Base-by-base conservation (phyloP, 2,329 filamentous ascomycete genomes). In the Curvularia lunata region DNA sequence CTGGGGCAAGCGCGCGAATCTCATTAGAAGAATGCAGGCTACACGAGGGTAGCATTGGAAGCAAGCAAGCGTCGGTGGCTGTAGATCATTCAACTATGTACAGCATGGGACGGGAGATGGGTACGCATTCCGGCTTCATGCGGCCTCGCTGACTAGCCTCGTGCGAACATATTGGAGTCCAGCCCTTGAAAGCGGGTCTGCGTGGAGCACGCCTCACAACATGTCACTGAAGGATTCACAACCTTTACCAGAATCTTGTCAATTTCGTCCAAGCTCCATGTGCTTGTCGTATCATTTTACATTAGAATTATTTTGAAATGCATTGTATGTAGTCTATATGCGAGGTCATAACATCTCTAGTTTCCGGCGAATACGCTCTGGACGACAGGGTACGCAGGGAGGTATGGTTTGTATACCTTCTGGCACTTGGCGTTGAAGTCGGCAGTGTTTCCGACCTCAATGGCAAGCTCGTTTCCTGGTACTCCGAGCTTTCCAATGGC, bases 351-450 rank as follows among this genome's bases (percentile, higher is more conserved):
- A 27, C 41, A 7, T 27, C 21, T 41, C 45, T 52, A 56, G n/a
- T 53, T 48, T 32, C 54, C 45, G 1, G 50, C 43, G 37, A 40
- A 37, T 19, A 69, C 58, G 42, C 56, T 59, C 46, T 67, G 60
- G 0, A 70, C 23, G 1, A 70, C 63, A 37, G 69, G 69, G 16
- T 70, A 70, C 21, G 63, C 58, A 7, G 68, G 60, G 1, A 65
- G 48, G 18, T 67, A 61, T 9, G 63, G 67, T 43, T 71, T 67
- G 47, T 70, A 71, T 5, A 62, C 57, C 48, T 61, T 57, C 55
- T 77, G 71, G 55, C 77, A 78, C 13, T 65, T 68, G 19, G 47
- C 59, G 48, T 78, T 78, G 52, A 67, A 76, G 23, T 77, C 76
- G 5, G 58, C 65, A 1, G 72, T 75, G 1, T 61, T 61, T 1